These are phyloP conservation scores for Thielaviopsis musarum DNA, from an alignment of 2,329 filamentous ascomycete genomes.

Conservation along the genomic window DNA sequence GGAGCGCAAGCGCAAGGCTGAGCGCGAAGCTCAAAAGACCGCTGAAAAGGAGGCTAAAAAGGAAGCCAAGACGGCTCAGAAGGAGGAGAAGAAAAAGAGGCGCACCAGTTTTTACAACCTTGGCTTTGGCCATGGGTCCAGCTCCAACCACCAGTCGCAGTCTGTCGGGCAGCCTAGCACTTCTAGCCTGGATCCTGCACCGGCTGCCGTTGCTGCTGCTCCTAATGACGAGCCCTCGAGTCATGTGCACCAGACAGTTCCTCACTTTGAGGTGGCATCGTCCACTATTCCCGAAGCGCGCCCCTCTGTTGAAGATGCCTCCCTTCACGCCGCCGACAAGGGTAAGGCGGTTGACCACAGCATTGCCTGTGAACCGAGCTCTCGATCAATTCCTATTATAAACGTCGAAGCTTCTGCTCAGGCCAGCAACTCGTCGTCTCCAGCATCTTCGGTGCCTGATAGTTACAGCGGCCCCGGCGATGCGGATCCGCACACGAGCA, in stretches of 20 bases:
- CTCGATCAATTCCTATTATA: constrained; percentile 3
- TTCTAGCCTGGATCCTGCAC: neutral
- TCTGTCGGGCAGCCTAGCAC: constrained; percentile 38
- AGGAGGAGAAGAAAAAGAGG: constrained; percentile 72
- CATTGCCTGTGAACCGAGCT: neutral
- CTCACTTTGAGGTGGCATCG: constrained; percentile 35
- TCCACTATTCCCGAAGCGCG: constrained; percentile 16
- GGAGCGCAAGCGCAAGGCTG: constrained; percentile 71
- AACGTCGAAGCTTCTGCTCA: constrained; percentile 54
- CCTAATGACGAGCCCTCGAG: neutral
- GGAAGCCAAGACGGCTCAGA: constrained; percentile 69
- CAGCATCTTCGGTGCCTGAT: constrained; percentile 51
- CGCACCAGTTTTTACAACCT: constrained; percentile 22
- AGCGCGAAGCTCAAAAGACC: constrained; percentile 64
- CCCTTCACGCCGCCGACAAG: constrained; percentile 28
- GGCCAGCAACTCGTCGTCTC: constrained; percentile 74
- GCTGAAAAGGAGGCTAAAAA: constrained; percentile 66
- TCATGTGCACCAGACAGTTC: neutral
- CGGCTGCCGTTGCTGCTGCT: neutral
- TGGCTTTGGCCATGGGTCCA: constrained; percentile 23
- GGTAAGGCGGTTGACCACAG: constrained; percentile 53
- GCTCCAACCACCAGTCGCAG: constrained; percentile 37
- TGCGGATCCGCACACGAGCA: constrained; percentile 36
- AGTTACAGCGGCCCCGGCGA: constrained; percentile 28
- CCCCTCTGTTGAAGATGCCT: constrained; percentile 21